Evolutionary conservation across 257 asterid species (phyloP).

Genomic region (Anisodus tanguticus): DNA sequence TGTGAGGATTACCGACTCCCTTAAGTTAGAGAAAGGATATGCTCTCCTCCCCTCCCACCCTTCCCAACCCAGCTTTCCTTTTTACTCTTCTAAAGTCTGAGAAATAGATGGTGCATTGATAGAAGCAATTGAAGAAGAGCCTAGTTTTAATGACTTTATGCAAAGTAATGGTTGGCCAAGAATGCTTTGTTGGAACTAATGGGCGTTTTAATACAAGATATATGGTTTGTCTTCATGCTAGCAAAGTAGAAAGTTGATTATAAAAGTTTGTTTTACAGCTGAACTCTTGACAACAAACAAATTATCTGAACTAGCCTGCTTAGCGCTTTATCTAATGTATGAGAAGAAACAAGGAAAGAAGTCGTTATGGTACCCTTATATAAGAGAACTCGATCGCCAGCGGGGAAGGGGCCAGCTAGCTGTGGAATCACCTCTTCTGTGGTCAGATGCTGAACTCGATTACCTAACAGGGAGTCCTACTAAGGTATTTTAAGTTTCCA

Average conservation of each 20-base stretch:
- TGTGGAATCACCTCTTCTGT: slow-evolving; percentile 92
- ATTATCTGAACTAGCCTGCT: slow-evolving; percentile 93
- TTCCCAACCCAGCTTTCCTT: neutral
- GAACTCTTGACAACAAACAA: slow-evolving; percentile 96
- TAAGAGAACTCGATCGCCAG: slow-evolving; percentile 93
- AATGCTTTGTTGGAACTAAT: neutral
- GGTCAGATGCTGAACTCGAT: slow-evolving; percentile 90
- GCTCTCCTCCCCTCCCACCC: neutral
- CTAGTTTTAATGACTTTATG: neutral
- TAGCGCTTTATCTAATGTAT: slow-evolving; percentile 96
- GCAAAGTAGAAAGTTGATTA: slow-evolving; percentile 24
- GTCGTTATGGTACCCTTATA: slow-evolving; percentile 96
- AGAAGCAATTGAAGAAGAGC: neutral
- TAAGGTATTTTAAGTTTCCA: slow-evolving; percentile 54
- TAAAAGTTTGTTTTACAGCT: slow-evolving; percentile 58
- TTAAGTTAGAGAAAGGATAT: neutral
- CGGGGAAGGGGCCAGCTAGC: slow-evolving; percentile 98
- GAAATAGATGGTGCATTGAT: neutral
- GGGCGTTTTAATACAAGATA: neutral
- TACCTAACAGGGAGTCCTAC: slow-evolving; percentile 95
- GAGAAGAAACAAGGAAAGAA: slow-evolving; percentile 96
- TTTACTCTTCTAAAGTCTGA: neutral
- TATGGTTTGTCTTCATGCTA: slow-evolving; percentile 29
- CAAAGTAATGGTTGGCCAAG: slow-evolving; percentile 10
- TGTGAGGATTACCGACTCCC: neutral